Base-by-base conservation (phyloP, 495 filamentous ascomycete species). In the Neurospora terricola region DNA sequence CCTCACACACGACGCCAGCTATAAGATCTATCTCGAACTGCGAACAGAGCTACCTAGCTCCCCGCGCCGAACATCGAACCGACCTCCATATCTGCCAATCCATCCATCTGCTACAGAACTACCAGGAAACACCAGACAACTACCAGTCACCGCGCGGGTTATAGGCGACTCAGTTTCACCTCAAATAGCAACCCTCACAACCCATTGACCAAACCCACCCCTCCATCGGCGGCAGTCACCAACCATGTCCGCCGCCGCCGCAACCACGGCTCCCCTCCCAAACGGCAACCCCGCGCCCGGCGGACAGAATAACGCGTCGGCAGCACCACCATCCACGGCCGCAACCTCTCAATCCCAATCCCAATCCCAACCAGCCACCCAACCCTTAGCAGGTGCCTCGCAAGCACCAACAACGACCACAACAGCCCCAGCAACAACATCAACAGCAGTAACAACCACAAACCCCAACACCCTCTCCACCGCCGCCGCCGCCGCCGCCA, bases 381-480 rank as follows among this genome's bases (percentile, higher is more conserved):
- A 73, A 38, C 38, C 45, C 10, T 76, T 75, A 9, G 42, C 78
- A 4, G 74, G 78, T 12, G 48, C 77, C 39, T 42, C 74, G 21
- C 80, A 81, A 75, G 76, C 80, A n/a, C 71, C 86, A 80, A 78
- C 81, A 77, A 78, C 84, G 78, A 70, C 83, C 77, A 59, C 76
- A 21, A 14, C 73, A 36, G 70, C 45, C 12, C 43, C 75, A 62
- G 45, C 75, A 75, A 59, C 80, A 71, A 36, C 77, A 43, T 71
- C 70, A 76, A 23, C 45, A 54, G 45, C 45, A 54, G 9, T 54
- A 54, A 12, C 69, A 74, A 74, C 75, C 74, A 73, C 77, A 80
- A 76, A 69, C 75, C 75, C 36, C 77, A 76, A 69, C 21, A 23
- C 21, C 12, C 54, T 62, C 23, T 62, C 76, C 77, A 68, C 74